phyloP scores from a whole-genome alignment of 2,329 filamentous ascomycete genomes.

The Mycosphaerella sp. region DNA sequence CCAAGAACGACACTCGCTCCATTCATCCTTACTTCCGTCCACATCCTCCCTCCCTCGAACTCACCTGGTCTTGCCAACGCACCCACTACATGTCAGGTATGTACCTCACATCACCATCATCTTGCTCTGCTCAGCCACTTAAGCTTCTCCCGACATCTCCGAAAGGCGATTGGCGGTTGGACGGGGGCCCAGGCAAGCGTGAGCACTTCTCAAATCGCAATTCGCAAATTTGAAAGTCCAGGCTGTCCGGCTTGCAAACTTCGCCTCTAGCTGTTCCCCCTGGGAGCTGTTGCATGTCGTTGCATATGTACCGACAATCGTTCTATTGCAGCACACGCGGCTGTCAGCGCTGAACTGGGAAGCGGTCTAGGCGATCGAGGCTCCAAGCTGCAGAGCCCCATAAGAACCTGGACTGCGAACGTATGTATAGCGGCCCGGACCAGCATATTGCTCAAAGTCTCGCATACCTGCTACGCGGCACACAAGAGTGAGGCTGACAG shows the following conservation, averaged over 20 bases:
- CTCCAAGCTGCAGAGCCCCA: background rate
- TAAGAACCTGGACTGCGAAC: background rate
- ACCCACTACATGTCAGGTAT: no score
- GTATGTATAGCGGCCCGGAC: background rate
- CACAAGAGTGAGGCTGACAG: background rate
- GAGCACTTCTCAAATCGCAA: background rate
- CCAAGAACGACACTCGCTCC: no score
- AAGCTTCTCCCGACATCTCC: background rate
- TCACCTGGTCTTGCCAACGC: no score
- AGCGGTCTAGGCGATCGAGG: constrained; percentile 4
- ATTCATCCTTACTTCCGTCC: no score
- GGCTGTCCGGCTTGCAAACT: background rate
- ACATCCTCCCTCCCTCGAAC: no score
- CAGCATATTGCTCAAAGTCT: background rate
- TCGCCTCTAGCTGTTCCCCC: background rate
- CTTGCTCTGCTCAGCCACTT: no score
- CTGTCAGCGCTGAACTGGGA: constrained; percentile 9
- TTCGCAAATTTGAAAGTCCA: background rate
- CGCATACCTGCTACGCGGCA: background rate
- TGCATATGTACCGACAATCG: constrained; percentile 10
- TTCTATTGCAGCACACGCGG: constrained; percentile 9
- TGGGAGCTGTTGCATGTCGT: background rate
- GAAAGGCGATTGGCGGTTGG: background rate
- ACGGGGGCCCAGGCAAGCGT: background rate
- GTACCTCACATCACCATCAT: no score